Percentiles rank a stretch among this genome's conserved stretches.
phyloP scores from a whole-genome alignment of 345 rosid genomes.

The Corymbia maculata region DNA sequence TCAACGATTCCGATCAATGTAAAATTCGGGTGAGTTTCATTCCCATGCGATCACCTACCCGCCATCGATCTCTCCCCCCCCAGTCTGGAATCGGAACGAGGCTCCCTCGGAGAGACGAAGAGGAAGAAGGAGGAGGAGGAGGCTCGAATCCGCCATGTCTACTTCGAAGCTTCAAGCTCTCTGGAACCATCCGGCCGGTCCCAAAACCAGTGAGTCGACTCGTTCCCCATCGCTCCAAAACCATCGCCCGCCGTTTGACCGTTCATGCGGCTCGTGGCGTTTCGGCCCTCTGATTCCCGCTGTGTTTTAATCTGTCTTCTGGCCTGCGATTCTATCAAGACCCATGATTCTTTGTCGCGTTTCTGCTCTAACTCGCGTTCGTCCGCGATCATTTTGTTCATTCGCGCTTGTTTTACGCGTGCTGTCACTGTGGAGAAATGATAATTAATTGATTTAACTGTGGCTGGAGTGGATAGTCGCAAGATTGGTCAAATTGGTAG shows the following conservation, averaged over 20 bases:
- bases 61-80: background rate
- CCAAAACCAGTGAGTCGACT: slow-evolving; percentile 66
- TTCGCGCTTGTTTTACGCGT: background rate
- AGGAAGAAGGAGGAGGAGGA: background rate
- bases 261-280: background rate
- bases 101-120: background rate
- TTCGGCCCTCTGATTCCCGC: background rate
- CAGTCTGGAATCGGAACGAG: background rate
- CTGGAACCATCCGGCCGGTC: slow-evolving; percentile 96
- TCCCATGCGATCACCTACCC: background rate
- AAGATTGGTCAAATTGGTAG: background rate
- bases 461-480: background rate
- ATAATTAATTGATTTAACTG: background rate
- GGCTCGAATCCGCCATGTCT: slow-evolving; percentile 33
- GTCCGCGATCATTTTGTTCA: background rate
- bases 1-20: background rate
- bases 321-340: background rate
- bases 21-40: background rate
- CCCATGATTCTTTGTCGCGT: background rate
- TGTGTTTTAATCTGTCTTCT: background rate
- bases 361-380: background rate
- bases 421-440: background rate
- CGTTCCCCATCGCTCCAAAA: background rate
- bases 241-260: background rate
- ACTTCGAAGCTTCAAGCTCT: slow-evolving; percentile 76